Conservation (phyloP, 2,329 filamentous ascomycete species). For the Sporothrix brunneoviolacea region DNA sequence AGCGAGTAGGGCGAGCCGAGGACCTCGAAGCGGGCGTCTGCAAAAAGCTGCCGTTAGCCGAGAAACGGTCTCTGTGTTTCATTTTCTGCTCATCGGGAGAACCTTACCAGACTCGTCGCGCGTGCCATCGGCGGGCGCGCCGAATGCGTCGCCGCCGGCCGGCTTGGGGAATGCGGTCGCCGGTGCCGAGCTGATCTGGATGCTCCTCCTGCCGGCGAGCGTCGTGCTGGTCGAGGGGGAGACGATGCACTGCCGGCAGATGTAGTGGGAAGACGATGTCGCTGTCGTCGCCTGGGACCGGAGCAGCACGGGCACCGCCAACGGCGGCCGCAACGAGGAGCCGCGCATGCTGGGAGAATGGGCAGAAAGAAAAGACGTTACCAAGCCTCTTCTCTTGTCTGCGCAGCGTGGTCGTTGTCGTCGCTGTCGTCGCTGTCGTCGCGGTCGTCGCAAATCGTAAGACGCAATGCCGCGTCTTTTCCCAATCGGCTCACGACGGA, state of each 20-base stretch:
- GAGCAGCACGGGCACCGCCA: constrained; percentile 7
- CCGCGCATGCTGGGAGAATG: constrained; percentile 11
- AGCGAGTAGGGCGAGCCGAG: constrained; percentile 88
- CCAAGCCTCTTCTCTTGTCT: too few species aligned
- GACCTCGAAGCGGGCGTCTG: constrained; percentile 93
- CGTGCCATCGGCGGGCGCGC: constrained; percentile 36
- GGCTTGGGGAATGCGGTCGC: constrained; percentile 46
- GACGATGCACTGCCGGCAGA: constrained; percentile 46
- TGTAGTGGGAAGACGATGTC: constrained; percentile 27
- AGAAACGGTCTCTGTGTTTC: too few species aligned
- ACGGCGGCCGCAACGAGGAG: constrained; percentile 7
- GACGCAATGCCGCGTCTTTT: too few species aligned
- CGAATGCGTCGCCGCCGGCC: constrained; percentile 49
- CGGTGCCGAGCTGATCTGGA: constrained; percentile 57
- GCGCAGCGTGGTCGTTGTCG: neutral
- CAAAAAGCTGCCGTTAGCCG: neutral
- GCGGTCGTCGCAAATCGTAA: neutral
- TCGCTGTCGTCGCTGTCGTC: neutral
- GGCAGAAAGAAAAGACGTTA: neutral
- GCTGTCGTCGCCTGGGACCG: neutral
- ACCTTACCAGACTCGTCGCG: constrained; percentile 48
- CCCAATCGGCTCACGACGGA: neutral
- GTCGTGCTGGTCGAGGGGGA: neutral
- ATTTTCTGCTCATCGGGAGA: neutral
- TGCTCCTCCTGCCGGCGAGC: constrained; percentile 30